A percentile compares a stretch with the other conserved stretches of the same genome.
Conservation (phyloP, 1,139 yeast species). For the Taphrina sp. region DNA sequence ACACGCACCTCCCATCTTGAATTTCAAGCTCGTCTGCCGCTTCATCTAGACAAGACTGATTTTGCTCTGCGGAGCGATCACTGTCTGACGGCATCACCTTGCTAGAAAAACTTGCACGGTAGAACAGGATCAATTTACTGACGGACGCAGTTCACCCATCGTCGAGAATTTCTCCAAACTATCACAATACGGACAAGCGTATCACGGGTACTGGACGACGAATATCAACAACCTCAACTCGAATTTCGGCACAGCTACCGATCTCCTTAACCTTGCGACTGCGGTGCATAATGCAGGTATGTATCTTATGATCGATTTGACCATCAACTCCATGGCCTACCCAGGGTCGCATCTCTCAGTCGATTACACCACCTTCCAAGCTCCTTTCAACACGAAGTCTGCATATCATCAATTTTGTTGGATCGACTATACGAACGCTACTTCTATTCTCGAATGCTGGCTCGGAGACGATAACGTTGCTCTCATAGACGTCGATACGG, state of each 20-base stretch:
- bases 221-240: conserved; percentile 32
- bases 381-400: conserved; percentile 31
- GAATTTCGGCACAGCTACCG: conserved; percentile 34
- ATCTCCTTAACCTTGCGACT: conserved; percentile 28
- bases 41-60: no score
- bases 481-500: conserved; percentile 33
- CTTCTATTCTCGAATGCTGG: conserved; percentile 36
- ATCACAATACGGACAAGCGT: conserved; percentile 33
- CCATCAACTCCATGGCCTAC: conserved; percentile 34
- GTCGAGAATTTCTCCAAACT: conserved; percentile 30
- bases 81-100: no score
- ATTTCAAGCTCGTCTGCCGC: no score
- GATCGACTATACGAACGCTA: conserved; percentile 33
- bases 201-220: conserved; percentile 36
- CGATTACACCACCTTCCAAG: conserved; percentile 23
- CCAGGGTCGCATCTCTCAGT: conserved; percentile 17
- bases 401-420: conserved; percentile 34
- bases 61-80: no score
- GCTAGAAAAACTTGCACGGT: no score
- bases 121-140: no score
- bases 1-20: no score
- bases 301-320: conserved; percentile 35
- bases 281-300: conserved; percentile 35
- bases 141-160: conserved; percentile 33
- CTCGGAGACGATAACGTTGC: conserved; percentile 32